Base-by-base conservation (phyloP, 2,329 filamentous ascomycete species). In the Pseudopyricularia cyperi region DNA sequence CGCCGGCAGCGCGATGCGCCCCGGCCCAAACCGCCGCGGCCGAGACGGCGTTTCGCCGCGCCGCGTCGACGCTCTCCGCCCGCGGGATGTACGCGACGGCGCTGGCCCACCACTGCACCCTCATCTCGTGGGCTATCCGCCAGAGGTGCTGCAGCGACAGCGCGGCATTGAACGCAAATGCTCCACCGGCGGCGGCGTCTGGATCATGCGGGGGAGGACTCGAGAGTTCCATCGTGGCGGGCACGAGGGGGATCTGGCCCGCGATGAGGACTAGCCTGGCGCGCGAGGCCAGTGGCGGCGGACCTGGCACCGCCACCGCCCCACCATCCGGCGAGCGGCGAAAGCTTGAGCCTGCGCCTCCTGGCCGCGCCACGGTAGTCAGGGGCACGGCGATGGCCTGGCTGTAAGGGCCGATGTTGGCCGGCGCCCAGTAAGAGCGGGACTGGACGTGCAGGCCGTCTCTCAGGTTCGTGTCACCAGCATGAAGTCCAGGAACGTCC, bases 351-450 rank as follows among this genome's bases (percentile, higher is more conserved):
- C 17, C 26, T n/a, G 19, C 12, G 15, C 15, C 24, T 28, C 11
- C 7, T 32, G 49, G 9, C 37, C 30, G 33, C n/a, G 37, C 22
- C 15, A 32, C 32, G 49, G 17, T 6, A 15, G n/a, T 26, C 12
- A 68, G 52, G 3, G 63, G 67, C 11, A 80, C 68, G 2, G 77
- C 73, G 49, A 93, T 81, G 4, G 89, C 89, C 69, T 98, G 93
- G 52, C 90, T 96, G 66, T 97, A 97, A 0, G 93, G 93, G 0
- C 93, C 93, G 52, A 98, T 97, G 62, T 97, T 97, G 19, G 93
- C 91, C 0, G 93, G 93, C 0, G 93, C 93, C 93, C 93, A 98
- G 72, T 97, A 97, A 11, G 89, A 95, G 37, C 87, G 75, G 3
- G 87, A 90, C 67, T 97, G 93, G 6, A 98, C 90, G 65, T 98